Base-by-base conservation (phyloP, 345 rosid genomes). In the Lepidium sativum region DNA sequence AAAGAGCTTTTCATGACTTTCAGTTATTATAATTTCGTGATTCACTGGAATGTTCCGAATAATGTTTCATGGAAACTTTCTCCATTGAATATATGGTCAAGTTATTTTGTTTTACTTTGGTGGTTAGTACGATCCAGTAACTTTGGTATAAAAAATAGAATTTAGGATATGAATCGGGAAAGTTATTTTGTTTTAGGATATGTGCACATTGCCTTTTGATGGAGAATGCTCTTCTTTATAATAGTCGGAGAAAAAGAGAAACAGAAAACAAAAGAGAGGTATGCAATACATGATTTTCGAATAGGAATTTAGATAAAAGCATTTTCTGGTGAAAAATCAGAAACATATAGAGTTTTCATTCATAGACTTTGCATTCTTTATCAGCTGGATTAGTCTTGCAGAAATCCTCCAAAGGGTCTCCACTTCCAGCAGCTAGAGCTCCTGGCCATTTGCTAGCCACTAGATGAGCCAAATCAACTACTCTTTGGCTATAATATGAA, bases 381-480 rank as follows among this genome's bases (percentile, higher is more conserved):
- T 79, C 95, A 2, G 92, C 87, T 8, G 99, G 99, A 68, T 82
- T 92, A 50, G 84, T 80, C 87, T 87, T 0, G 83, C 99, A 92
- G 86, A 74, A 89, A 42, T 92, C 98, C 54, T 92, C 98, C 90
- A 89, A 72, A 4, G 98, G 91, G 70, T 87, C 98, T 68, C 87
- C 94, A 33, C 92, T 89, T 54, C 94, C 97, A 6, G 60, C 66
- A 27, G 75, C 75, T 7, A 68, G 41, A 32, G 20, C 72, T 11
- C 97, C 97, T 4, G 96, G 97, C 98, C 98, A 92, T 71, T 89
- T 82, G 67, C 18, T 48, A 9, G 97, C 96, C n/a, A 92, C 97
- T 21, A 89, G 65, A 57, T 92, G 96, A 6, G 98, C 96, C 87
- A 92, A 83, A 75, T 92, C 97, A 6, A 92, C 97, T 0, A 92